Evolutionary conservation across 306 rosid species (phyloP), one percentile per base, ranked within the genome.

Genomic region (Sicyos edulis): DNA sequence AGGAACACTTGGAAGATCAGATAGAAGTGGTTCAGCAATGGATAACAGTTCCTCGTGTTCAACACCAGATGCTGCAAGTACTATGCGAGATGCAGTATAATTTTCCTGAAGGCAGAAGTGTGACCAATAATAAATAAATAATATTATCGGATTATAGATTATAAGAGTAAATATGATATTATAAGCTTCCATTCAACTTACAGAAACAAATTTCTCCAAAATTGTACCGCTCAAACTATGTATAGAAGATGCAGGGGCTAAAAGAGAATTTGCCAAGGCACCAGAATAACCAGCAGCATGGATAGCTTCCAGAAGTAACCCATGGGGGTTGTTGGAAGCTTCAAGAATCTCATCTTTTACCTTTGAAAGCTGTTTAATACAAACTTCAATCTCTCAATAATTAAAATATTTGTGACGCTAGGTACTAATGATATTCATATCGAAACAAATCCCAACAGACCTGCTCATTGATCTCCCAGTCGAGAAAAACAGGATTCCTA

Each of bases 381-480:
- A 59, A 14, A 60, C 29, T 57, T 12, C 17, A 21, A 65, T 56
- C 17, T 6, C 67, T 61, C 42, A 58, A 32, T 53, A 71, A 15
- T 13, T 45, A 49, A 12, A 10, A 62, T 24, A 74, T 60, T 29
- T 50, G 44, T 47, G 45, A 32, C 3, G 47, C 3, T 3, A 29
- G 71, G 37, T 47, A 74, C n/a, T 22, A 17, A 60, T 26, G 54
- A 61, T 20, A 74, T 16, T 60, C 44, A 22, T 24, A n/a, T 1
- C 8, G 24, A 24, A 17, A 58, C 7, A 22, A 44, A 37, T 13
- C 54, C 34, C 21, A 54, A 81, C 52, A 74, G 84, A 92, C 98
- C 93, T 90, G 93, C 72, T 93, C 96, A 34, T 88, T 87, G 78
- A 93, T 87, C 78, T 93, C 98, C 98, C 98, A 92, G 76, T 92